Evolutionary conservation across 2,329 filamentous ascomycete genomes (phyloP).

Genomic region (Xenoacremonium recifei): DNA sequence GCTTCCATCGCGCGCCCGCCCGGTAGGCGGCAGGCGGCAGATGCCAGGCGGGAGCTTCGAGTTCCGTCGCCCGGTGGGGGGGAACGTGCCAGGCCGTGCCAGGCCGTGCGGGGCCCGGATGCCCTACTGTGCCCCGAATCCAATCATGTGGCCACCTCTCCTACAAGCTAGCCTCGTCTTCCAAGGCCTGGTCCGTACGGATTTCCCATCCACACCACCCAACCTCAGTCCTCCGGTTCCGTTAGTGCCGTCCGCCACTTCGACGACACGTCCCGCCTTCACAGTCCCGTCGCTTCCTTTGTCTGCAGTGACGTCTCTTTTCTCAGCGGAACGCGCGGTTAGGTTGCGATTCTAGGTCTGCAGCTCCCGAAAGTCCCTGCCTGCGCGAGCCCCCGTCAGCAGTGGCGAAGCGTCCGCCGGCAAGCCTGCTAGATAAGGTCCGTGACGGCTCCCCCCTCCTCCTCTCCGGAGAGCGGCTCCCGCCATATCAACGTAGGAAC

Average conservation of each 20-base stretch:
- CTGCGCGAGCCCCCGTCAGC: slow-evolving; percentile 20
- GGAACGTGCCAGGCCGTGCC: slow-evolving; percentile 7
- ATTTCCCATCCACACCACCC: slow-evolving; percentile 21
- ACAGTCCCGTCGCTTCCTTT: slow-evolving; percentile 19
- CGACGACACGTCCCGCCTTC: slow-evolving; percentile 29
- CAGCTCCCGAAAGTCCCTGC: slow-evolving; percentile 15
- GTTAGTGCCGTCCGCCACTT: slow-evolving; percentile 24
- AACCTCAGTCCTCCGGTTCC: slow-evolving; percentile 6
- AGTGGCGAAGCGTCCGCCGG: slow-evolving; percentile 4
- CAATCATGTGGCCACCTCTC: slow-evolving; percentile 31
- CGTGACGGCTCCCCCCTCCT: no score
- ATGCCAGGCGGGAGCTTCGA: no score
- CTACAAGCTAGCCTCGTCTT: slow-evolving; percentile 12
- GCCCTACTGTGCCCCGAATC: slow-evolving; percentile 14
- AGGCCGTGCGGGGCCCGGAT: slow-evolving; percentile 5
- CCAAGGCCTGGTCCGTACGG: slow-evolving; percentile 7
- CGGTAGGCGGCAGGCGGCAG: no score
- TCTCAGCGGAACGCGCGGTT: slow-evolving; percentile 33
- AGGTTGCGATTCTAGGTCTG: slow-evolving; percentile 23
- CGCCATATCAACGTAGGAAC: slow-evolving; percentile 16
- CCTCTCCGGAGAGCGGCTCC: slow-evolving; percentile 16
- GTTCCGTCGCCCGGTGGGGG: slow-evolving; percentile 1
- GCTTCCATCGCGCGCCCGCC: no score
- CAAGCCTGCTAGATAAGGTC: not conserved
- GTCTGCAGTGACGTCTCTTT: slow-evolving; percentile 11